These are phyloP conservation scores for Pholiota conissans DNA, from an alignment of 768 basidiomycete genomes.

Conservation along the genomic window DNA sequence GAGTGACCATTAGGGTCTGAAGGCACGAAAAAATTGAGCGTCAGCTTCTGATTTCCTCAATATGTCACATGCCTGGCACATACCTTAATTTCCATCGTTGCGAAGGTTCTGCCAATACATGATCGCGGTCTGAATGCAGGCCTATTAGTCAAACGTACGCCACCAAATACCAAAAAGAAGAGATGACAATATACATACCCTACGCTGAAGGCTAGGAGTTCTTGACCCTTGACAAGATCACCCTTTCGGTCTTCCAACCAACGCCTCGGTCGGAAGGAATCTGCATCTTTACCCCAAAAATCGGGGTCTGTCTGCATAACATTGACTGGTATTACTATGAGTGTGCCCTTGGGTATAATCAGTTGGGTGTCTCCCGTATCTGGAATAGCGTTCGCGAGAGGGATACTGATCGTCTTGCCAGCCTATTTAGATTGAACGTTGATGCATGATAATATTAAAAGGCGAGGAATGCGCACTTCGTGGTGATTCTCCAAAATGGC, in stretches of 20 bases:
- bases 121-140: constrained; percentile 46
- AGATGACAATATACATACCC: constrained; percentile 38
- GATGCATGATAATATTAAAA: background rate
- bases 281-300: constrained; percentile 62
- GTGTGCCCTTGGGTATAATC: constrained; percentile 56
- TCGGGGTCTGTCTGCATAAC: constrained; percentile 53
- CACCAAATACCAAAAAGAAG: constrained; percentile 12
- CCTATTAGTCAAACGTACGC: constrained; percentile 8
- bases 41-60: background rate
- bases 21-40: background rate
- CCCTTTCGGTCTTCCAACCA: constrained; percentile 48
- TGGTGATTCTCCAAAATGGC: constrained; percentile 68
- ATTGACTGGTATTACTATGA: constrained; percentile 54
- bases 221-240: constrained; percentile 32
- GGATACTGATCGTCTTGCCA: constrained; percentile 49
- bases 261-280: constrained; percentile 58
- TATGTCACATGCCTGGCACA: constrained; percentile 23
- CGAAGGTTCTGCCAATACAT: constrained; percentile 62
- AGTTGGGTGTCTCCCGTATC: constrained; percentile 43
- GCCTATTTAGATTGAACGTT: constrained; percentile 33
- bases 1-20: constrained; percentile 43
- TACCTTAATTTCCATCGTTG: constrained; percentile 61
- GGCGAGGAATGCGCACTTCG: constrained; percentile 36
- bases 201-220: constrained; percentile 58
- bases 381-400: constrained; percentile 51